Conservation (phyloP, 2,329 filamentous ascomycete genomes). For the Lachnellula cervina region DNA sequence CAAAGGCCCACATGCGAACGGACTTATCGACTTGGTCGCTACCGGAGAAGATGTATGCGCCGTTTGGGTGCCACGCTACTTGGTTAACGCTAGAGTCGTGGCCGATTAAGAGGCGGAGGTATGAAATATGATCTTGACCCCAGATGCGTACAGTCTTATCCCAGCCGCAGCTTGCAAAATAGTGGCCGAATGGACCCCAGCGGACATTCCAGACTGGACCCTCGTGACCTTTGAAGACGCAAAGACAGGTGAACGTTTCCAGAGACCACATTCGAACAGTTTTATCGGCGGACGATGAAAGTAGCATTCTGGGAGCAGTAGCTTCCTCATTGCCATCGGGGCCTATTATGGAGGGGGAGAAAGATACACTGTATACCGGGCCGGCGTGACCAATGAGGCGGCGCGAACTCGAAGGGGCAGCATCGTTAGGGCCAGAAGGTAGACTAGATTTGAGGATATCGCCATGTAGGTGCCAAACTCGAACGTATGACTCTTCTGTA, state of each 20-base stretch:
- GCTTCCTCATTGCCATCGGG: slow-evolving; percentile 31
- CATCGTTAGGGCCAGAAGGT: slow-evolving; percentile 53
- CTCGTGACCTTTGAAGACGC: slow-evolving; percentile 89
- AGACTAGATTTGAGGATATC: slow-evolving; percentile 68
- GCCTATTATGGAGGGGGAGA: slow-evolving; percentile 50
- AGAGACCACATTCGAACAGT: slow-evolving; percentile 90
- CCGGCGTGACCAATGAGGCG: slow-evolving; percentile 82
- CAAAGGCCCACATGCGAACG: slow-evolving; percentile 95
- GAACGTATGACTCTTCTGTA: slow-evolving; percentile 91
- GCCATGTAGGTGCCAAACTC: slow-evolving; percentile 88
- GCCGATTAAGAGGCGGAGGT: slow-evolving; percentile 81
- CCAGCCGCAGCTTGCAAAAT: slow-evolving; percentile 82
- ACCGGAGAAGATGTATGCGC: slow-evolving; percentile 86
- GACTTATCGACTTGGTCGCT: slow-evolving; percentile 82
- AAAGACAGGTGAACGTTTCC: slow-evolving; percentile 86
- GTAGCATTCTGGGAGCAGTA: slow-evolving; percentile 66
- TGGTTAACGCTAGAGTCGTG: slow-evolving; percentile 92
- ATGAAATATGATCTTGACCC: slow-evolving; percentile 88
- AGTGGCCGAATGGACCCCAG: slow-evolving; percentile 92
- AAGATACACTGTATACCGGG: slow-evolving; percentile 83
- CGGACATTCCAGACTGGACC: slow-evolving; percentile 82
- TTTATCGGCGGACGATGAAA: slow-evolving; percentile 83
- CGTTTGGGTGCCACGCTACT: slow-evolving; percentile 92
- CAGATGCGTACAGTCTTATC: slow-evolving; percentile 89
- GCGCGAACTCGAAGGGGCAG: slow-evolving; percentile 66